These are phyloP conservation scores for Brasenia schreberi DNA, from an alignment of 164 flowering plant species.

Conservation along the genomic window DNA sequence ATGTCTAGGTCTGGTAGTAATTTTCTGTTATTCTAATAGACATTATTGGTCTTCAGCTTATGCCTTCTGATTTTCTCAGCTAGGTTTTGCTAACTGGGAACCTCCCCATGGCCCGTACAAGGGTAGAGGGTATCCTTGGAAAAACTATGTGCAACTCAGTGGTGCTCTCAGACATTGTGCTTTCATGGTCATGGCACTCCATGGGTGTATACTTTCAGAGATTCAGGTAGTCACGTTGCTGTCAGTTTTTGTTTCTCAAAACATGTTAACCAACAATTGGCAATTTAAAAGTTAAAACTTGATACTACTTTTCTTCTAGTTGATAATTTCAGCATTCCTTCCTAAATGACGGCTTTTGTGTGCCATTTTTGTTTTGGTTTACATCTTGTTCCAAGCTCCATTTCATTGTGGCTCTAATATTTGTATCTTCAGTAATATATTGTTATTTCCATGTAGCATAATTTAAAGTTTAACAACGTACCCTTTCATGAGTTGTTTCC, in stretches of 20 bases:
- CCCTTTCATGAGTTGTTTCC: too few relatives aligned
- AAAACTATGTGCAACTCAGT: constrained; percentile 51
- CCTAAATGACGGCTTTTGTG: too few relatives aligned
- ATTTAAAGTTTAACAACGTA: too few relatives aligned
- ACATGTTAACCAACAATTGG: background rate
- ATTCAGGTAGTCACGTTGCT: constrained; percentile 53
- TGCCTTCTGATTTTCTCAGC: constrained; percentile 21
- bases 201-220: constrained; percentile 87
- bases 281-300: too few relatives aligned
- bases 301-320: too few relatives aligned
- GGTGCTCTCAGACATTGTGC: constrained; percentile 89
- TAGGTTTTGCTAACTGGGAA: constrained; percentile 78
- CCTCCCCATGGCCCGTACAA: constrained; percentile 90
- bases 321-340: too few relatives aligned
- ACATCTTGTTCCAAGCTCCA: too few relatives aligned
- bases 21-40: background rate
- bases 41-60: background rate
- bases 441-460: too few relatives aligned
- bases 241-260: constrained; percentile 1
- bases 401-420: too few relatives aligned
- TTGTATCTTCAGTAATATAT: too few relatives aligned
- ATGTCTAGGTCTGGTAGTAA: constrained; percentile 1
- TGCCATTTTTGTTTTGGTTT: too few relatives aligned
- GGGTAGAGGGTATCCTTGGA: constrained; percentile 68
- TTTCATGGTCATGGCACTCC: constrained; percentile 92